Percentiles rank a stretch among this genome's conserved stretches.
Evolutionary conservation across 2,329 filamentous ascomycete genomes (phyloP).

Genomic region (Aspergillus uvarum): DNA sequence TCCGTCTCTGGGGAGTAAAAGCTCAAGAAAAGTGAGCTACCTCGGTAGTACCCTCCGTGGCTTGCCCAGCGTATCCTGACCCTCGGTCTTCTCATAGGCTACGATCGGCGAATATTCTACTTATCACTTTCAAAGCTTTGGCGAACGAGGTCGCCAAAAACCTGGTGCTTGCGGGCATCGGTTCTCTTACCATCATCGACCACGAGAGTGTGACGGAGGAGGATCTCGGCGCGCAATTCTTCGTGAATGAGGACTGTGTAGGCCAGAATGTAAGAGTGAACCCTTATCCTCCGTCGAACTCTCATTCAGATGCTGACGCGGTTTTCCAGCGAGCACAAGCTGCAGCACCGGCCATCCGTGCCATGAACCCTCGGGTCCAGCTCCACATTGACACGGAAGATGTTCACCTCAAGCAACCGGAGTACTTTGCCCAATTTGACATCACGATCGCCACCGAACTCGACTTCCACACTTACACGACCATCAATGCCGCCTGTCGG

Average conservation of each 20-base stretch:
- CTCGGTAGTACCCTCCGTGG: neutral
- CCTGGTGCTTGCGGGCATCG: slow-evolving; percentile 88
- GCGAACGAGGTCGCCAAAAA: slow-evolving; percentile 97
- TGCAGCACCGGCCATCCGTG: slow-evolving; percentile 72
- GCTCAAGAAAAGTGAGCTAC: slow-evolving; percentile 70
- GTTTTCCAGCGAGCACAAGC: slow-evolving; percentile 68
- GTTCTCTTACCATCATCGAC: slow-evolving; percentile 85
- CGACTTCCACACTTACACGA: slow-evolving; percentile 68
- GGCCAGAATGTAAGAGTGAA: slow-evolving; percentile 64
- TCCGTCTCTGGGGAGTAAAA: slow-evolving; percentile 93
- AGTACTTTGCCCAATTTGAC: slow-evolving; percentile 77
- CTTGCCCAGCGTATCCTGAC: neutral
- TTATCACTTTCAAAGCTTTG: slow-evolving; percentile 83
- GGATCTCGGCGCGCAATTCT: slow-evolving; percentile 81
- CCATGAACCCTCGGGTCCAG: slow-evolving; percentile 84
- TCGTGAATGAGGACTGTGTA: slow-evolving; percentile 69
- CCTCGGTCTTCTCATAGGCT: slow-evolving; percentile 56
- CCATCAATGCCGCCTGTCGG: slow-evolving; percentile 83
- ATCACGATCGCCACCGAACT: slow-evolving; percentile 89
- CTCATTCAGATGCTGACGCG: slow-evolving; percentile 8
- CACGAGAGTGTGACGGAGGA: slow-evolving; percentile 70
- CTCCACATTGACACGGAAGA: slow-evolving; percentile 69
- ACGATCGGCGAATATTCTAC: slow-evolving; percentile 81
- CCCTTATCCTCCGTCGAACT: slow-evolving; percentile 12
- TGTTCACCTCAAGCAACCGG: slow-evolving; percentile 65